Base-by-base conservation (phyloP, 805 yeast genomes). In the Barnettozyma salicaria region DNA sequence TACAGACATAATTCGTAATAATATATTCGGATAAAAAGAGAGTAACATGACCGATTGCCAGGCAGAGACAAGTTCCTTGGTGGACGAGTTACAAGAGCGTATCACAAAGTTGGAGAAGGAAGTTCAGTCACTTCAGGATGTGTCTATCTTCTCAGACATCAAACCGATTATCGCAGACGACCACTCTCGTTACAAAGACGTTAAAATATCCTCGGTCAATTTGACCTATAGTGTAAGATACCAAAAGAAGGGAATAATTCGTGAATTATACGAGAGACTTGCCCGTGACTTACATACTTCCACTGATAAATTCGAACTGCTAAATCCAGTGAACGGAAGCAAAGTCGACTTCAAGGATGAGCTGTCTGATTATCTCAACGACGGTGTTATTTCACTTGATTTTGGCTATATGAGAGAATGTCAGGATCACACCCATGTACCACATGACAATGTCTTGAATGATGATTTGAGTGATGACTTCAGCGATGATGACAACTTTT, bases 401-500 rank as follows among this genome's bases (percentile, higher is more conserved):
- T 51, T 51, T 41, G 47, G 43, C 16, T 49, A 43, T 22, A 37
- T 33, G 8, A 39, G 32, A 25, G 36, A 30, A 4, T 33, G 24
- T 7, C 41, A 43, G 17, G 32, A 38, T 7, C 37, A n/a, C n/a
- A n/a, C n/a, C n/a, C n/a, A n/a, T n/a, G n/a, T n/a, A n/a, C n/a
- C n/a, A n/a, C n/a, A 37, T 17, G 40, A 34, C 7, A 40, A 41
- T 23, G 37, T 27, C 24, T 42, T 41, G 30, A 27, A 33, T 20
- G 42, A 45, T 30, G 43, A 30, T 38, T 43, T 34, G 43, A 47
- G 37, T 40, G 48, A 36, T 22, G 38, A 34, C 16, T 49, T 47
- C 22, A 44, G 44, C 9, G 56, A 51, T 26, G 57, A 52, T 35
- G 57, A 48, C 16, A 48, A 49, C 33, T 50, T 49, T 37, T 50